Evolutionary conservation across 1,284 basidiomycete species (phyloP), one percentile per base, ranked within the genome.

Genomic region (Leccinum insolens): DNA sequence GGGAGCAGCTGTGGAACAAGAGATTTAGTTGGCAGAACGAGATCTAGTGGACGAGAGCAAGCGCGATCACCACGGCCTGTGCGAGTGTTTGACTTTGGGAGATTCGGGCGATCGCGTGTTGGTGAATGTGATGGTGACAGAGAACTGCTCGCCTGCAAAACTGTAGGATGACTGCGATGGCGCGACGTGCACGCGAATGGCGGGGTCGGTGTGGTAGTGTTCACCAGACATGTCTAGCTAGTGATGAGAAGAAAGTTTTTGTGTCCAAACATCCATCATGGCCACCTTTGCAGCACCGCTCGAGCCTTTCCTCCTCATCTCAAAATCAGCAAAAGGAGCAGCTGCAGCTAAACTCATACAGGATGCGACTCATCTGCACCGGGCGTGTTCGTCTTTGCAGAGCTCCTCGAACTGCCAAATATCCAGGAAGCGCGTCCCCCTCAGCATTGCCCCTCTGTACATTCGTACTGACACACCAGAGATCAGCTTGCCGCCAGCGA

Each of bases 61-160:
- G 25, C 25, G 25, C 25, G 25, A 4, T 25, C 25, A 25, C 28
- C 28, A 28, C 28, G 28, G 28, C 75, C 84, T 89, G 78, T 92
- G 91, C 0, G 82, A 77, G 59, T 78, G 80, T n/a, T 81, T 73
- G 74, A 75, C 60, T 72, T 82, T 80, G 28, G 82, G 79, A 1
- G 82, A 78, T 52, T 83, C 81, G n/a, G 82, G 79, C 7, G 87
- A 83, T 20, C 87, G 87, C 7, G 89, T 92, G 78, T 97, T 98
- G 60, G 92, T 92, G 80, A 98, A 95, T 1, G 93, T 92, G 75
- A 98, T 90, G 5, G 88, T 91, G 17, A 94, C 94, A 7, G 89
- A 84, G 79, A 97, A 94, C 1, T 87, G 83, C 78, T 98, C 96
- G 69, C 96, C 96, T 1, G 96, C 95, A 78, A 96, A 98, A n/a